phyloP scores from a whole-genome alignment of 768 basidiomycete species.

The Lentinula guzmanii region DNA sequence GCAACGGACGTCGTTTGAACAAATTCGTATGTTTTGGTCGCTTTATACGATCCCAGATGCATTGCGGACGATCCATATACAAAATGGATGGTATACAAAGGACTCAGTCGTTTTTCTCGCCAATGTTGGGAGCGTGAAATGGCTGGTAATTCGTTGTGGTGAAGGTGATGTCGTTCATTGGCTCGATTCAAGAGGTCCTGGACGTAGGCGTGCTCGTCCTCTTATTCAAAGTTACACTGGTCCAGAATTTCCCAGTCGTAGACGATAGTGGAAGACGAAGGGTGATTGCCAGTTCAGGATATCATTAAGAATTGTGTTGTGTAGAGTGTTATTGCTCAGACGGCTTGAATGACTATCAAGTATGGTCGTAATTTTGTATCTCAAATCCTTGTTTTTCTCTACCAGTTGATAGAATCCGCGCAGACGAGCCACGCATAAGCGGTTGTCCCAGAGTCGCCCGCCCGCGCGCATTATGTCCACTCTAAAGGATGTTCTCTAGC shows the following conservation, averaged over 20 bases:
- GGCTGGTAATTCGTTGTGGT: not conserved
- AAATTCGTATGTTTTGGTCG: constrained; percentile 41
- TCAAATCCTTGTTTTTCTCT: too few relatives aligned
- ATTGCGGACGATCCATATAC: constrained; percentile 31
- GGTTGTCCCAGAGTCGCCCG: too few relatives aligned
- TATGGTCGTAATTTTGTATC: too few relatives aligned
- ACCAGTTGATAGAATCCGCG: too few relatives aligned
- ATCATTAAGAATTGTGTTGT: too few relatives aligned
- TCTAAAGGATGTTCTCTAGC: too few relatives aligned
- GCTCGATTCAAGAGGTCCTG: not conserved
- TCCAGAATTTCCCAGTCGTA: not conserved
- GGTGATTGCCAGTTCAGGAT: too few relatives aligned
- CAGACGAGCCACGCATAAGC: too few relatives aligned
- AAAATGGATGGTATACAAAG: constrained; percentile 43
- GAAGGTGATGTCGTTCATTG: not conserved
- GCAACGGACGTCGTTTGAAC: constrained; percentile 32
- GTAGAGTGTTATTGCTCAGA: too few relatives aligned
- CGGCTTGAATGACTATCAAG: too few relatives aligned
- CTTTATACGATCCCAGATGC: constrained; percentile 33
- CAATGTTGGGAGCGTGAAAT: not conserved
- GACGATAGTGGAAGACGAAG: not conserved
- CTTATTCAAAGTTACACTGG: not conserved
- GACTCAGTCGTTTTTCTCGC: not conserved
- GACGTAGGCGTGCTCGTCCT: not conserved
- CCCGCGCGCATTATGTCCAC: too few relatives aligned